These are phyloP conservation scores for Neofusicoccum sp. DNA, from an alignment of 2,329 filamentous ascomycete genomes.

Conservation along the genomic window DNA sequence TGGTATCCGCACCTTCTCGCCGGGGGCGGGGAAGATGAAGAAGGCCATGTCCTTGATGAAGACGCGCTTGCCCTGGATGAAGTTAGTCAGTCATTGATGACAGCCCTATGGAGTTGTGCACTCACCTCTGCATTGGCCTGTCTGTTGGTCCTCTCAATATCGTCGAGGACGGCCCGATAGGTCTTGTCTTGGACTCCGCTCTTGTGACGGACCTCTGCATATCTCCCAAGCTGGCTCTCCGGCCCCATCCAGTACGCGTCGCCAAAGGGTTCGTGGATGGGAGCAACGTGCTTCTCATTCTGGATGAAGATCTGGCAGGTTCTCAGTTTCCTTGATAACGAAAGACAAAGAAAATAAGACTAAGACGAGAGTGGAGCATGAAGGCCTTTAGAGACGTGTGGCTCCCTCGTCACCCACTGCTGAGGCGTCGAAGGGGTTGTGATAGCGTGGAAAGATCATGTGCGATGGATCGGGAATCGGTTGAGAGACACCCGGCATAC, in stretches of 20 bases:
- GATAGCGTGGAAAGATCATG: neutral
- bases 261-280: neutral
- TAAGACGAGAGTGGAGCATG: too few relatives aligned
- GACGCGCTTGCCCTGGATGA: neutral
- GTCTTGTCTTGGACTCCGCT: neutral
- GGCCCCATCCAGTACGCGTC: neutral
- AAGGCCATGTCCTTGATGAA: conserved; percentile 7
- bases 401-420: too few relatives aligned
- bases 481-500: neutral
- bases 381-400: neutral
- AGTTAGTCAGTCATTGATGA: too few relatives aligned
- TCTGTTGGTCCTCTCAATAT: neutral
- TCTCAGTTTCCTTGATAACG: too few relatives aligned
- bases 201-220: neutral
- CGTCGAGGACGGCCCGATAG: neutral
- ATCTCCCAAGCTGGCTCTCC: neutral
- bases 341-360: too few relatives aligned
- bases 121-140: too few relatives aligned
- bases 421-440: neutral
- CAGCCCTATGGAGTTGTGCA: too few relatives aligned
- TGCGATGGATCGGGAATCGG: neutral
- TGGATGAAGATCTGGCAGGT: neutral
- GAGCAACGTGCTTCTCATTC: neutral
- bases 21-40: neutral
- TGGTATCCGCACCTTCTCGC: neutral